These are phyloP conservation scores for Telfairia occidentalis DNA, from an alignment of 331 rosid genomes.

Conservation along the genomic window DNA sequence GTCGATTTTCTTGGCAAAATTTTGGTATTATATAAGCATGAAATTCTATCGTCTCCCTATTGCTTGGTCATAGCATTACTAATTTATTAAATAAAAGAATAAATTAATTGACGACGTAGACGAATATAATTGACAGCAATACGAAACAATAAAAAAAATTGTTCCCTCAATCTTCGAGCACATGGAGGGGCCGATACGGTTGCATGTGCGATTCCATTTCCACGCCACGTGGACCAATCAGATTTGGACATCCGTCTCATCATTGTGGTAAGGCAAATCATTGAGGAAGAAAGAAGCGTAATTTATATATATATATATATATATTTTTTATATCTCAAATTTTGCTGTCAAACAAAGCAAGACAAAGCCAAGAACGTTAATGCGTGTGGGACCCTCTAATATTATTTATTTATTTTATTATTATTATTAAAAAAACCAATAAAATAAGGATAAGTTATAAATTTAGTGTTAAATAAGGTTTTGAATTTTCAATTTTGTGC, in stretches of 20 bases:
- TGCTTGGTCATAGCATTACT: not conserved
- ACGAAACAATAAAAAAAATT: not conserved
- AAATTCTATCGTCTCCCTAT: not conserved
- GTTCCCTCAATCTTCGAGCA: not conserved
- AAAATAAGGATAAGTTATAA: not conserved
- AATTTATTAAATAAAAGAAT: not conserved
- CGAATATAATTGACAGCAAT: not conserved
- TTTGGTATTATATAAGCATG: not conserved
- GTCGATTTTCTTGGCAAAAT: not conserved
- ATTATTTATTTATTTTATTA: too few relatives aligned
- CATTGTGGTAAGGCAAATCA: not conserved
- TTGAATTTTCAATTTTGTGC: too few relatives aligned
- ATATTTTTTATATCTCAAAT: not conserved
- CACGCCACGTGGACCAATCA: not conserved
- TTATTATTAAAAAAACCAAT: too few relatives aligned
- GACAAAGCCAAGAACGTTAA: not conserved
- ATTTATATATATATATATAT: too few relatives aligned
- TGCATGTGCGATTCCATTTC: not conserved
- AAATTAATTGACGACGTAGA: not conserved
- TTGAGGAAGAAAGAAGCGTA: constrained; percentile 5
- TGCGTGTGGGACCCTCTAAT: not conserved
- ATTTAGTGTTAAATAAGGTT: too few relatives aligned
- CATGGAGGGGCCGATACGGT: not conserved
- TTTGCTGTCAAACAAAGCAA: not conserved
- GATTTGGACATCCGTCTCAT: not conserved